These are phyloP conservation scores for Pythium dissotocum DNA, from an alignment of 352 stramenopile genomes.

Conservation along the genomic window DNA sequence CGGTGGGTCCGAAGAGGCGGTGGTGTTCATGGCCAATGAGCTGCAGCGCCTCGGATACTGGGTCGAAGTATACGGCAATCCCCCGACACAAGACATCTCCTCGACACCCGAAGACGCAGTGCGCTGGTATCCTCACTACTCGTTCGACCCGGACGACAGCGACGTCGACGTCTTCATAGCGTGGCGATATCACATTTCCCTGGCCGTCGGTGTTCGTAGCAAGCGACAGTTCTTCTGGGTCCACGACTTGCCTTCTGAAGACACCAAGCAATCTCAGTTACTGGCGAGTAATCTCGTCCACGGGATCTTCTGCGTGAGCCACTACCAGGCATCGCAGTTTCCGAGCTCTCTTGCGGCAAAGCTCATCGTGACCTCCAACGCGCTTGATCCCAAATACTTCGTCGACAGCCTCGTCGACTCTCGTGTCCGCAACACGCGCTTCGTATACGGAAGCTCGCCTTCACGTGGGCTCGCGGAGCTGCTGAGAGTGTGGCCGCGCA, in stretches of 20 bases:
- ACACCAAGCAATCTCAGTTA: slow-evolving; percentile 39
- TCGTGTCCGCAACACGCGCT: slow-evolving; percentile 49
- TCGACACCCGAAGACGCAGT: slow-evolving; percentile 38
- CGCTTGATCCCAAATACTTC: slow-evolving; percentile 68
- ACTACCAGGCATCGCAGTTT: slow-evolving; percentile 73
- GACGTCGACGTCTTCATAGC: slow-evolving; percentile 88
- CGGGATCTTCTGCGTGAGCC: slow-evolving; percentile 80
- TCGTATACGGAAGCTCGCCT: slow-evolving; percentile 88
- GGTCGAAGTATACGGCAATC: slow-evolving; percentile 88
- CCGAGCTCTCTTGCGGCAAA: slow-evolving; percentile 42
- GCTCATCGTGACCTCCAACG: slow-evolving; percentile 70
- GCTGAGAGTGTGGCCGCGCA: slow-evolving; percentile 69
- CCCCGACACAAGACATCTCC: slow-evolving; percentile 33
- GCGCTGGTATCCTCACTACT: slow-evolving; percentile 70
- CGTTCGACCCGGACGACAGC: slow-evolving; percentile 61
- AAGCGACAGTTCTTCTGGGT: slow-evolving; percentile 73
- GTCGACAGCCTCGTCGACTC: slow-evolving; percentile 29
- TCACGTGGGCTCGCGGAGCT: slow-evolving; percentile 74
- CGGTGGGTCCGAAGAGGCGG: slow-evolving; percentile 90
- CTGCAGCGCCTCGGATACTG: slow-evolving; percentile 79
- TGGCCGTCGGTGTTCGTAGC: slow-evolving; percentile 47
- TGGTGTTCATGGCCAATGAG: slow-evolving; percentile 85
- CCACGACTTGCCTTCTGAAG: slow-evolving; percentile 65
- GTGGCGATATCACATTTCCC: slow-evolving; percentile 89
- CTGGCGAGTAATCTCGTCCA: slow-evolving; percentile 36